A percentile compares a stretch with the other conserved stretches of the same genome.
phyloP scores from a whole-genome alignment of 1,284 basidiomycete species.

The Heterobasidion irregulare region DNA sequence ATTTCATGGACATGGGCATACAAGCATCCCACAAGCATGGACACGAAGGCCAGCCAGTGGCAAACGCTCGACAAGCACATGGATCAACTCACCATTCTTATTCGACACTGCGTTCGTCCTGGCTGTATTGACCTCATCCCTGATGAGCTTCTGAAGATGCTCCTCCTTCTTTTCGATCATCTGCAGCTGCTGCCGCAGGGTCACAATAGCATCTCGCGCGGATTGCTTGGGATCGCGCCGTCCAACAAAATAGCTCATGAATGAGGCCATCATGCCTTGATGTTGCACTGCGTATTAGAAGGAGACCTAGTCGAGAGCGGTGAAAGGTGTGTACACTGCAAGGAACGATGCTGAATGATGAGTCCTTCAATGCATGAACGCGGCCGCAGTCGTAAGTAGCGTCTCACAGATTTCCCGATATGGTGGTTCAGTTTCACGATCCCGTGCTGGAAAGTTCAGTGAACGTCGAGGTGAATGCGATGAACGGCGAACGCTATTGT shows the following conservation, averaged over 20 bases:
- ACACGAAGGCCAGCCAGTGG: not conserved
- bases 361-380: not conserved
- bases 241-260: conserved; percentile 82
- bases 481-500: no score
- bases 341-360: not conserved
- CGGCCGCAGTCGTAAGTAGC: not conserved
- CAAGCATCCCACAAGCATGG: not conserved
- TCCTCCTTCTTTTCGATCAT: conserved; percentile 99
- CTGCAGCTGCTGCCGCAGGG: conserved; percentile 80
- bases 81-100: conserved; percentile 72
- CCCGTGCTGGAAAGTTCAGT: no score
- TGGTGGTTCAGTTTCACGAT: not conserved
- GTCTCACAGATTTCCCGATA: not conserved
- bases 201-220: conserved; percentile 83
- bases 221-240: conserved; percentile 73
- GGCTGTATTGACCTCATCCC: conserved; percentile 90
- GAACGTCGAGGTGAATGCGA: no score
- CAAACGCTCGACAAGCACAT: not conserved
- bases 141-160: conserved; percentile 93
- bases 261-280: conserved; percentile 73
- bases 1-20: not conserved
- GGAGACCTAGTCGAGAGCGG: no score
- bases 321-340: not conserved
- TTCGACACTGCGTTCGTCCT: conserved; percentile 91
- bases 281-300: not conserved